These are phyloP conservation scores for Hymenochaete sp. DNA, from an alignment of 1,284 basidiomycete genomes.

Conservation along the genomic window DNA sequence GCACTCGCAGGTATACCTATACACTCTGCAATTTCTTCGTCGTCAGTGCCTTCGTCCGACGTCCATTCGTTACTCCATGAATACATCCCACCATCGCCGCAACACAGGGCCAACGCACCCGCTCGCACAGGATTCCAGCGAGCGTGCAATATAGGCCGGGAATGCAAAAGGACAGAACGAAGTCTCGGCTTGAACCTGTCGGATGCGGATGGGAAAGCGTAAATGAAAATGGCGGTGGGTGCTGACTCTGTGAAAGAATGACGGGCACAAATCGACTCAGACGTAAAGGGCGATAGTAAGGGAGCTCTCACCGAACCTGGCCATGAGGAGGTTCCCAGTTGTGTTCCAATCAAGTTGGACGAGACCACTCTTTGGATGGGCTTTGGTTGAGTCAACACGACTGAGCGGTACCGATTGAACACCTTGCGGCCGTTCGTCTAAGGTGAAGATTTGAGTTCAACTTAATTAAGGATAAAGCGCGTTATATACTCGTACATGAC, in stretches of 20 bases:
- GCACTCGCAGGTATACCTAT: slow-evolving; percentile 70
- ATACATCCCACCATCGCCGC: slow-evolving; percentile 59
- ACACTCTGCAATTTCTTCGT: slow-evolving; percentile 72
- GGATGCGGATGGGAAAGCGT: slow-evolving; percentile 48
- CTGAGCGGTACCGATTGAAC: slow-evolving; percentile 42
- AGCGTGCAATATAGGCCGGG: slow-evolving; percentile 48
- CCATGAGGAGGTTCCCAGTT: slow-evolving; percentile 61
- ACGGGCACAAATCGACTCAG: slow-evolving; percentile 2
- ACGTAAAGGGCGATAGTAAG: neutral
- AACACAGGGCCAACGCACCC: slow-evolving; percentile 61
- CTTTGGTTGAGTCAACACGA: slow-evolving; percentile 47
- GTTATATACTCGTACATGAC: slow-evolving; percentile 47
- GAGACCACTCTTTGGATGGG: slow-evolving; percentile 54
- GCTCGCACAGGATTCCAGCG: slow-evolving; percentile 73
- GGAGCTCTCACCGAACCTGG: slow-evolving; percentile 45
- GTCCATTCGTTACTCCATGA: slow-evolving; percentile 77
- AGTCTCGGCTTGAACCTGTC: slow-evolving; percentile 49
- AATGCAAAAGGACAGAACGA: slow-evolving; percentile 58
- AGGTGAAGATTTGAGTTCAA: neutral
- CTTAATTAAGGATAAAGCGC: neutral
- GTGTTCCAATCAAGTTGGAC: slow-evolving; percentile 72
- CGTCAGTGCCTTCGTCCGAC: slow-evolving; percentile 20
- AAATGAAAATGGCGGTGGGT: slow-evolving; percentile 50
- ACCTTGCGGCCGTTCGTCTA: slow-evolving; percentile 60
- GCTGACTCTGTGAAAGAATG: slow-evolving; percentile 40